phyloP scores from a whole-genome alignment of 805 yeast genomes.

The Nakazawaea wickerhamii region DNA sequence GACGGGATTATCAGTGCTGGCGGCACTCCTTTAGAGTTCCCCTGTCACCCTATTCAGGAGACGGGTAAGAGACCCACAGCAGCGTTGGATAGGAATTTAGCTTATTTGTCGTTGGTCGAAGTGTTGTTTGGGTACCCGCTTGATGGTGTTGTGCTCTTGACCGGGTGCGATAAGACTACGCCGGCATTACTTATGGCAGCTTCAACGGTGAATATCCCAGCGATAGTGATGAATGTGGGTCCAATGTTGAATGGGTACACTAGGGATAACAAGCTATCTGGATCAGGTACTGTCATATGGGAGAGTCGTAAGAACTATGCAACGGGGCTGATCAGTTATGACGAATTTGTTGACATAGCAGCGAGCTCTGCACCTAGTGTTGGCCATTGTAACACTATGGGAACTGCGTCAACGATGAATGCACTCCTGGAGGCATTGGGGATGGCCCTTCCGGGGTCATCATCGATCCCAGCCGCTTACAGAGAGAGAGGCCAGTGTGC shows the following conservation, averaged over 20 bases:
- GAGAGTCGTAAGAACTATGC: constrained; percentile 17
- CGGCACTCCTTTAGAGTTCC: constrained; percentile 20
- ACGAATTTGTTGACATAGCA: constrained; percentile 19
- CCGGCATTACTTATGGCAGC: constrained; percentile 92
- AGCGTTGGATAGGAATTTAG: constrained; percentile 19
- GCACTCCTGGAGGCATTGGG: constrained; percentile 17
- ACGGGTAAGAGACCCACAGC: constrained; percentile 22
- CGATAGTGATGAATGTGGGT: constrained; percentile 91
- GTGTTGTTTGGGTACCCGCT: constrained; percentile 19
- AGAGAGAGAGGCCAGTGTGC: constrained; percentile 17
- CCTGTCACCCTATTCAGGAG: constrained; percentile 22
- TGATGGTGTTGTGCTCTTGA: constrained; percentile 20
- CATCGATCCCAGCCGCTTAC: constrained; percentile 16
- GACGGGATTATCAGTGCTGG: constrained; percentile 21
- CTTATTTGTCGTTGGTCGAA: constrained; percentile 20
- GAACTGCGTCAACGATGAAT: constrained; percentile 18
- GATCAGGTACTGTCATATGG: constrained; percentile 31
- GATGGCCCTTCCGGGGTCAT: constrained; percentile 15
- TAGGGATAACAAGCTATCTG: constrained; percentile 47
- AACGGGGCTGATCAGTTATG: constrained; percentile 18
- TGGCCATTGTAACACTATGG: constrained; percentile 18
- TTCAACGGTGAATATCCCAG: constrained; percentile 90
- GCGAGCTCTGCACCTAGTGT: constrained; percentile 18
- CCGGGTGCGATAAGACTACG: constrained; percentile 81
- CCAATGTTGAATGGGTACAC: constrained; percentile 24